Evolutionary conservation across 2,329 filamentous ascomycete genomes (phyloP), one percentile per base, ranked within the genome.

Genomic region (Penicillium fuscoglaucum): DNA sequence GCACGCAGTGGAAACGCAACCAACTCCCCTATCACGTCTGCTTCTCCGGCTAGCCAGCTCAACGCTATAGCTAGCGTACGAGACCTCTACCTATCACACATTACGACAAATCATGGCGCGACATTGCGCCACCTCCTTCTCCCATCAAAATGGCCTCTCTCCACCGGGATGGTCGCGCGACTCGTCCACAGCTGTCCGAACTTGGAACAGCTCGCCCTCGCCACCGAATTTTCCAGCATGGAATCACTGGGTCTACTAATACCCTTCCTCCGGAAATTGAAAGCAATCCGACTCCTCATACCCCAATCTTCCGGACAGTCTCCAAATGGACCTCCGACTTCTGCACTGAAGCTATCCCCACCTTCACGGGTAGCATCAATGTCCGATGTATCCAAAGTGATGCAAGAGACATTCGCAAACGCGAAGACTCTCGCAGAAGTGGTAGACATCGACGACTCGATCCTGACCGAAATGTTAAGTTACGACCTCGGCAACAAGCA

Each of bases 191-290:
- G 72, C 10, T 85, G 83, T 58, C 83, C 84, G 0, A 79, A 85
- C 53, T 73, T 87, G 15, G 83, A 86, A 60, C 84, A 88, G 64
- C 73, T 88, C 1, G 83, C 79, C 28, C 72, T 86, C 24, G 79
- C 82, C 8, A 74, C 82, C 17, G 74, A 79, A 12, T 62, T 74
- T 17, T 68, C 70, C 37, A 73, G 72, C 62, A 68, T 79, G 66
- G 73, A 79, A 12, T 70, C 73, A 13, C 52, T 78, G 21, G 66
- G 70, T 7, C 61, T 78, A 46, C 64, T 79, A 12, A 64, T 77
- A 33, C 78, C 78, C 35, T 74, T 76, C 58, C 71, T 78, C 41
- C 70, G 72, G 7, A 76, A 78, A 13, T 63, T 78, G 7, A 66
- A 65, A 24, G 77, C 76, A 0, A 53, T 80, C 5, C 73, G 79